phyloP scores from a whole-genome alignment of 768 basidiomycete species.

The Calocera cornea region DNA sequence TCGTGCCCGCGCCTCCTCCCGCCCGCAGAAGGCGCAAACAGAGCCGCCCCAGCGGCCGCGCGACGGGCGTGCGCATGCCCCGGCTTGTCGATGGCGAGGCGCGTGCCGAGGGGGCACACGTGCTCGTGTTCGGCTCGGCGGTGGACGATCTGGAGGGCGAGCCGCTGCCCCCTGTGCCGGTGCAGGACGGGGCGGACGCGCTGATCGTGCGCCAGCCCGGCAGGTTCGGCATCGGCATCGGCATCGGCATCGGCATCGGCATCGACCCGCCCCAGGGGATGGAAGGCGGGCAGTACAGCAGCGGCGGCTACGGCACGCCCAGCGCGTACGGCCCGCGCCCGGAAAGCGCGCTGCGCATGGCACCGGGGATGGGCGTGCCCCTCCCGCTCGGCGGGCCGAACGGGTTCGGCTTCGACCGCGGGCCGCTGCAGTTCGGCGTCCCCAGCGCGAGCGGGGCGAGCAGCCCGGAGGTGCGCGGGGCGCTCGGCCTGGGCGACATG shows the following conservation, averaged over 20 bases:
- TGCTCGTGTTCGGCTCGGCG: neutral
- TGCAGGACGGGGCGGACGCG: neutral
- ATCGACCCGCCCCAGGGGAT: neutral
- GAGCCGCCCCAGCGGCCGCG: neutral
- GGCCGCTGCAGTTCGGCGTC: neutral
- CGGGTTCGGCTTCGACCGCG: neutral
- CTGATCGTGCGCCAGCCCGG: neutral
- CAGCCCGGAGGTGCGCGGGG: neutral
- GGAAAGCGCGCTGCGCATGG: neutral
- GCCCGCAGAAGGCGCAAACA: neutral
- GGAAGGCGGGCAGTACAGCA: neutral
- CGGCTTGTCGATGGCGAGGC: neutral
- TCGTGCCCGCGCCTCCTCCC: neutral
- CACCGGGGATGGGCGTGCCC: neutral
- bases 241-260: neutral
- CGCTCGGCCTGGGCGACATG: neutral
- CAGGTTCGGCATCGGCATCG: conserved; percentile 1
- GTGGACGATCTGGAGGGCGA: neutral
- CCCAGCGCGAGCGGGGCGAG: neutral
- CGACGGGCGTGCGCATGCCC: neutral
- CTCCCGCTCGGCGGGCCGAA: neutral
- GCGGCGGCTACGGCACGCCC: neutral
- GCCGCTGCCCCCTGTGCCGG: neutral
- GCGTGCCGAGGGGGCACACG: neutral
- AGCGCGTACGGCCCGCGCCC: neutral